phyloP scores from a whole-genome alignment of 805 yeast species.

The Metschnikowia santaceciliae region DNA sequence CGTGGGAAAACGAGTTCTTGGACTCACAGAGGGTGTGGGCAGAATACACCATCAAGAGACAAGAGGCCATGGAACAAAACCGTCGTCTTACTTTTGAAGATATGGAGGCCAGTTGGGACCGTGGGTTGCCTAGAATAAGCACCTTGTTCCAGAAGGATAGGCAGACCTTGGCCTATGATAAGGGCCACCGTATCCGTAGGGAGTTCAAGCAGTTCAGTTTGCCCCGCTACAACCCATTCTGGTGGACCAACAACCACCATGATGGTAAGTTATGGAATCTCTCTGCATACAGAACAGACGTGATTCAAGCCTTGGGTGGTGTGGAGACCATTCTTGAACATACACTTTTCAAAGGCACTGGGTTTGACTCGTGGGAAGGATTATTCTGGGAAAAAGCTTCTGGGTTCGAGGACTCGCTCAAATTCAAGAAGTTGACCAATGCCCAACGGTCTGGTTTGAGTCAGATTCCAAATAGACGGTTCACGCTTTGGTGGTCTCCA shows the following conservation, averaged over 20 bases:
- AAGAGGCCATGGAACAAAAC: conserved; percentile 80
- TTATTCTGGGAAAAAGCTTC: conserved; percentile 97
- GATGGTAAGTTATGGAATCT: conserved; percentile 96
- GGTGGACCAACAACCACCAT: conserved; percentile 94
- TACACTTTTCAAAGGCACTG: conserved; percentile 92
- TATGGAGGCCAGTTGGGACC: conserved; percentile 90
- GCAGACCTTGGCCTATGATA: conserved; percentile 90
- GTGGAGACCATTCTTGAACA: conserved; percentile 94
- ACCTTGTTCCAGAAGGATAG: conserved; percentile 93
- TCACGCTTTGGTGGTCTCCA: conserved; percentile 99
- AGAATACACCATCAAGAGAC: conserved; percentile 86
- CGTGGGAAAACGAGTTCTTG: conserved; percentile 94
- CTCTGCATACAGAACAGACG: conserved; percentile 89
- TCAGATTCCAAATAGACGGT: conserved; percentile 96
- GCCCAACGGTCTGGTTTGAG: conserved; percentile 97
- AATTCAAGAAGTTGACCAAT: conserved; percentile 89
- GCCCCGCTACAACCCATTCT: conserved; percentile 78
- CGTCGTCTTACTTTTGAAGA: conserved; percentile 89
- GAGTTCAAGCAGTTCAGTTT: conserved; percentile 72
- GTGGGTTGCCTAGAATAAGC: conserved; percentile 95
- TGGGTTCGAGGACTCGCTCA: conserved; percentile 95
- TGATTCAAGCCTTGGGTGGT: conserved; percentile 96
- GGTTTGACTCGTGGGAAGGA: conserved; percentile 98
- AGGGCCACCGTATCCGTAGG: conserved; percentile 83
- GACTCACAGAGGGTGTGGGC: conserved; percentile 98